Base-by-base conservation (phyloP, 768 basidiomycete genomes). In the Polyporus arcularius region DNA sequence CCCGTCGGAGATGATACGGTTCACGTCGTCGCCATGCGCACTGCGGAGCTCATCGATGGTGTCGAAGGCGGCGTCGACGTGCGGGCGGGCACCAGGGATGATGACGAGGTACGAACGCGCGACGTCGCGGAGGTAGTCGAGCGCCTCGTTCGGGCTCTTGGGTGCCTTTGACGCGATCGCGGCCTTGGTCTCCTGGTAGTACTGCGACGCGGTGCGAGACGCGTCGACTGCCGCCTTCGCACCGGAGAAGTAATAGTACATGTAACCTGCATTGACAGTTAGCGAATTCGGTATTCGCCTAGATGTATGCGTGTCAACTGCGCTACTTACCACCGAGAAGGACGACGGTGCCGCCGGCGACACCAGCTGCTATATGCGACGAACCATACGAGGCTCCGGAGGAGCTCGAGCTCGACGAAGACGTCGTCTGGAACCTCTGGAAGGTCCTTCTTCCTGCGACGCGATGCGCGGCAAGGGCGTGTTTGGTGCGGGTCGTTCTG, bases 41-140 rank as follows among this genome's bases (percentile, higher is more conserved):
- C 76, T 73, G 35, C 74, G 71, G 12, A 77, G 65, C 53, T 74
- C 67, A 48, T 77, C 77, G 42, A 80, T 62, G n/a, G 68, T 67
- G 64, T 81, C 78, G 63, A 83, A 82, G 0, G 72, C 75, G 47
- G 61, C 66, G 70, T 82, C 80, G 56, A 82, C 72, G 43, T 77
- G 58, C 5, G 71, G 50, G 2, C 70, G 71, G 0, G 78, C 73
- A 2, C 76, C 76, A 1, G 81, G 80, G 35, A 82, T 63, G 51
- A 74, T 60, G 35, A 70, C 71, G 31, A 75, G 70, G 65, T 80
- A 80, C 11, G 77, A 70, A 65, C 79, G 80, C 30, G 75, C 75
- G 39, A 75, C 72, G 40, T 65, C 57, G 56, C 80, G 78, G 21
- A 82, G 75, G 65, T 70, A 70, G n/a, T 64, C 55, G 28, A 80